These are phyloP conservation scores for Crithidia bombi DNA, from an alignment of 208 protist species.

Conservation along the genomic window DNA sequence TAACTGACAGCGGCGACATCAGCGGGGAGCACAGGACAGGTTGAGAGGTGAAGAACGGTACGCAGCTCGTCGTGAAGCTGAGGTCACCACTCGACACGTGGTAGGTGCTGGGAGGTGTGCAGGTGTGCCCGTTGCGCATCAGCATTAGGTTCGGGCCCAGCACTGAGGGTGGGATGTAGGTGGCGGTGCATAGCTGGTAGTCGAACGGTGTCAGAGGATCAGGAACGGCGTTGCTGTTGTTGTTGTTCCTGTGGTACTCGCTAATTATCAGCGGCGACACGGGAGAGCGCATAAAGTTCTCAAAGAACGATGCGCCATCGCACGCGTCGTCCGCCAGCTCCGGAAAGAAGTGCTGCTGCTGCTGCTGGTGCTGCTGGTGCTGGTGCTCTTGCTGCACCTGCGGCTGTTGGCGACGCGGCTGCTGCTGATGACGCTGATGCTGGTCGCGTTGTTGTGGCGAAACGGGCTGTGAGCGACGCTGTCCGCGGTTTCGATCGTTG, in stretches of 20 bases:
- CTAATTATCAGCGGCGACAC: background rate
- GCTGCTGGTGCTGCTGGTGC: background rate
- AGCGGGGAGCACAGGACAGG: constrained; percentile 6
- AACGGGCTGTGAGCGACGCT: background rate
- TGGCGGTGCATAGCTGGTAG: background rate
- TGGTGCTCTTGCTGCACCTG: background rate
- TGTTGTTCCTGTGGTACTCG: background rate
- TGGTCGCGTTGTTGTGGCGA: constrained; percentile 1
- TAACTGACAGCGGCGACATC: background rate
- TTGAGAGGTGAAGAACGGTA: background rate
- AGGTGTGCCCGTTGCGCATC: background rate
- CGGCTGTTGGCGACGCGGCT: background rate
- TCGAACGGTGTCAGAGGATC: background rate
- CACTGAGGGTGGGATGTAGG: constrained; percentile 1
- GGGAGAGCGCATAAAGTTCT: background rate
- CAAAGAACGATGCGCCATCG: background rate
- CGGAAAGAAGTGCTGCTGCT: background rate
- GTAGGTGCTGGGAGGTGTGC: background rate
- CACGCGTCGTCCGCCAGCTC: background rate
- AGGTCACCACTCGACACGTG: background rate
- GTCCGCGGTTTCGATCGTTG: background rate
- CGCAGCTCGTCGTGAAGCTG: background rate
- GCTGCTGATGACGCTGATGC: background rate
- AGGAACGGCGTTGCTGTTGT: background rate
- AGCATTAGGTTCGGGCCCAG: background rate